These are phyloP conservation scores for Geoglossum cookeanum DNA, from an alignment of 2,329 filamentous ascomycete genomes.

Conservation along the genomic window DNA sequence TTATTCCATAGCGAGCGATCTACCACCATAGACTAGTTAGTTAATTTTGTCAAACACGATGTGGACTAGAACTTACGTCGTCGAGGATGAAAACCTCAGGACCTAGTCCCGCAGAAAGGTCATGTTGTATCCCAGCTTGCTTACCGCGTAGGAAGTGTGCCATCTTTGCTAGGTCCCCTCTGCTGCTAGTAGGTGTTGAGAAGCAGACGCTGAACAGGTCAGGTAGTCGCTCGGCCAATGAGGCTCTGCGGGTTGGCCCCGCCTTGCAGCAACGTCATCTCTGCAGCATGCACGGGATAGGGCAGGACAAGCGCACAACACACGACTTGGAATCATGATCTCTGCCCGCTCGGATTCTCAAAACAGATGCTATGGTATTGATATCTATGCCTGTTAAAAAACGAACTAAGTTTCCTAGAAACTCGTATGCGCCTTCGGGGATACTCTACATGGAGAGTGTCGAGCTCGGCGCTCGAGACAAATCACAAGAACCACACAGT, in stretches of 20 bases:
- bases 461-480: background rate
- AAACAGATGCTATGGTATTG: background rate
- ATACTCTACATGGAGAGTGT: background rate
- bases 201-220: background rate
- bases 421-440: background rate
- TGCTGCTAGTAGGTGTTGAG: background rate
- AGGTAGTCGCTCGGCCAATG: background rate
- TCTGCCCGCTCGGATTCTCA: background rate
- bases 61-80: conserved; percentile 35
- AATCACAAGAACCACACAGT: background rate
- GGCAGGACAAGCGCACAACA: background rate
- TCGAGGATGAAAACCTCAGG: conserved; percentile 66
- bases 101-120: conserved; percentile 65
- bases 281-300: background rate
- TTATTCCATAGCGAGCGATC: conserved; percentile 15
- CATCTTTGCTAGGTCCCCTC: conserved; percentile 33
- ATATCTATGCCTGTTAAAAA: conserved; percentile 1
- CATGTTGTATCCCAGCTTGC: conserved; percentile 81
- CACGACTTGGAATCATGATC: background rate
- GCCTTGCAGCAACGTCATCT: background rate
- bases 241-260: background rate
- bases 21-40: conserved; percentile 5
- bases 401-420: background rate
- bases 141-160: conserved; percentile 76
- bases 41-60: conserved; percentile 2